Evolutionary conservation across 192 early-diverging fungal genomes (phyloP).

Genomic region (Neocallimastix lanati): DNA sequence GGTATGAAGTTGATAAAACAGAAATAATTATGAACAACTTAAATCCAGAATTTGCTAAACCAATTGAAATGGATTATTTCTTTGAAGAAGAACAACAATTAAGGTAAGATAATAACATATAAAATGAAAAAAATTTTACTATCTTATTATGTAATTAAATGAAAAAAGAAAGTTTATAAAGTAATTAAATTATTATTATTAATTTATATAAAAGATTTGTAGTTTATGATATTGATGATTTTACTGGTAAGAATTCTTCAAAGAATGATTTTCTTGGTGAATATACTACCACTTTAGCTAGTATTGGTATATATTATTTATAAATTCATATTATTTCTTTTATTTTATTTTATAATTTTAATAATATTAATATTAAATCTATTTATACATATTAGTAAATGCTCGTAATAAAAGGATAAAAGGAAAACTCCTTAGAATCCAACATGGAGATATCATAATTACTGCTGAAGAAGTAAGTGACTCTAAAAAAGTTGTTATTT

Average conservation of each 20-base stretch:
- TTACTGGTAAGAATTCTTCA: neutral
- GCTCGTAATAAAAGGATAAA: neutral
- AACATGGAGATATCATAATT: slow-evolving; percentile 21
- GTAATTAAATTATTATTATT: too few species aligned
- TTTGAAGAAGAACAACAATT: slow-evolving; percentile 24
- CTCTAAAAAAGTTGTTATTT: neutral
- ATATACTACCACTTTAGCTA: slow-evolving; percentile 8
- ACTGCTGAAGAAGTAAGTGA: slow-evolving; percentile 9
- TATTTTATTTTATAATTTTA: too few species aligned
- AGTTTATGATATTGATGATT: slow-evolving; percentile 18
- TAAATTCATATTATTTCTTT: neutral
- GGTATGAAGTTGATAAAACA: slow-evolving; percentile 11
- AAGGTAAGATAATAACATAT: slow-evolving; percentile 9
- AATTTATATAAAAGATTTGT: slow-evolving; percentile 11
- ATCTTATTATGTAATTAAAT: too few species aligned
- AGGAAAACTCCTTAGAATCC: neutral
- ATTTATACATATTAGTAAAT: slow-evolving; percentile 9
- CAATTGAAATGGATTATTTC: slow-evolving; percentile 15
- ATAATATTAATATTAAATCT: slow-evolving; percentile 5
- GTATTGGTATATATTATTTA: slow-evolving; percentile 7
- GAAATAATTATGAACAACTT: slow-evolving; percentile 21
- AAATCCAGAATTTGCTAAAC: slow-evolving; percentile 21
- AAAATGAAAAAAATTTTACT: too few species aligned
- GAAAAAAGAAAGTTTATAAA: too few species aligned
- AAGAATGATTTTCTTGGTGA: slow-evolving; percentile 20